phyloP scores from a whole-genome alignment of 2,329 filamentous ascomycete species.

The Fusarium zealandicum region DNA sequence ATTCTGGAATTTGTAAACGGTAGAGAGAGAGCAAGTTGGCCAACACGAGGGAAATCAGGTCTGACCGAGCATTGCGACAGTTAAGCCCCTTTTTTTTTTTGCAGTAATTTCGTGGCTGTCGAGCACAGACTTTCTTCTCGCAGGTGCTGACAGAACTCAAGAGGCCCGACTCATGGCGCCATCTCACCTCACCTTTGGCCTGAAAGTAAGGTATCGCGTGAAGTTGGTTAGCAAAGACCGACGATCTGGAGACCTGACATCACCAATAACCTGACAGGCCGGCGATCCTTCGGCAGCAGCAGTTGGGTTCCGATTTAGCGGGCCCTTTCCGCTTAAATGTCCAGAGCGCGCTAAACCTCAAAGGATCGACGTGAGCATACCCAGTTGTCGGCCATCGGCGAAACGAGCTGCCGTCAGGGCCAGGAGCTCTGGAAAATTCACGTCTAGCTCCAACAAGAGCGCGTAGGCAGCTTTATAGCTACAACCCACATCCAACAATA shows the following conservation, averaged over 20 bases:
- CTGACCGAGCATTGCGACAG: slow-evolving; percentile 12
- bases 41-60: slow-evolving; percentile 15
- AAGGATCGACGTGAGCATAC: background rate
- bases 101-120: slow-evolving; percentile 16
- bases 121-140: background rate
- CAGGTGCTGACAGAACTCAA: too few relatives aligned
- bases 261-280: slow-evolving; percentile 36
- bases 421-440: slow-evolving; percentile 36
- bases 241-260: slow-evolving; percentile 38
- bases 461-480: slow-evolving; percentile 20
- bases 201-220: background rate
- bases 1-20: slow-evolving; percentile 6
- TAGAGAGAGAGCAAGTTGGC: slow-evolving; percentile 5
- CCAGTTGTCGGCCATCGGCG: slow-evolving; percentile 29
- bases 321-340: slow-evolving; percentile 5
- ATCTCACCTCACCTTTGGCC: background rate
- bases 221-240: slow-evolving; percentile 13
- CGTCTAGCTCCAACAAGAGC: slow-evolving; percentile 25
- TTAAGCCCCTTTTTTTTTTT: background rate
- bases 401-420: slow-evolving; percentile 39
- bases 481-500: slow-evolving; percentile 4
- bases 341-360: background rate
- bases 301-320: slow-evolving; percentile 22
- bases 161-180: background rate
- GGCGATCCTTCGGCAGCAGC: slow-evolving; percentile 28